A percentile compares a stretch with the other conserved stretches of the same genome.
These are phyloP conservation scores for Allantophomopsis cytisporea DNA, from an alignment of 2,329 filamentous ascomycete species.

Conservation along the genomic window DNA sequence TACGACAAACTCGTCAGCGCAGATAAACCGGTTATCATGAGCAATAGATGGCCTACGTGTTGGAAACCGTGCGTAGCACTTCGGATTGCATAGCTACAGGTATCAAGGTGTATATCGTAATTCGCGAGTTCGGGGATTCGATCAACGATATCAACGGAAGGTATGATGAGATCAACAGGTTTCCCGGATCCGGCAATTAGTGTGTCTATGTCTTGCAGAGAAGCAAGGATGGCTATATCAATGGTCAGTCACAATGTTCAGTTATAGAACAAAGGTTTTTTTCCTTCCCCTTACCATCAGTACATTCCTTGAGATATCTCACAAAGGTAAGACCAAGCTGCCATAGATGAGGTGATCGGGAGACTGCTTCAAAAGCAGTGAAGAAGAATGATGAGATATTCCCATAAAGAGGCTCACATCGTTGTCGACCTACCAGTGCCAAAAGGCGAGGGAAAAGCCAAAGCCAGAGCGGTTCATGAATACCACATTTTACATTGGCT, in stretches of 20 bases:
- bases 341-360: constrained; percentile 33
- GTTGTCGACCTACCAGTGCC: constrained; percentile 37
- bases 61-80: constrained; percentile 9
- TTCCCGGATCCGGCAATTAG: constrained; percentile 3
- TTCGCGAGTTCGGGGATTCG: constrained; percentile 1
- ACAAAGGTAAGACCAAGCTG: constrained; percentile 27
- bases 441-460: constrained; percentile 49
- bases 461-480: constrained; percentile 48
- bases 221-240: constrained; percentile 11
- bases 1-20: constrained; percentile 9
- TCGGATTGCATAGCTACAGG: constrained; percentile 13
- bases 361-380: constrained; percentile 30
- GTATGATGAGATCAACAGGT: constrained; percentile 8
- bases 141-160: constrained; percentile 7
- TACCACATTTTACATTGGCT: constrained; percentile 31
- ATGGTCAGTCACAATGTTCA: not conserved
- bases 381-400: constrained; percentile 39
- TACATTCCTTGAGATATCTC: constrained; percentile 31
- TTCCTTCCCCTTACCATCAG: constrained; percentile 10
- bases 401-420: constrained; percentile 30
- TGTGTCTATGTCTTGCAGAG: constrained; percentile 9
- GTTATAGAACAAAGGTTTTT: constrained; percentile 2
- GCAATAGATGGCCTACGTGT: constrained; percentile 13
- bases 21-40: constrained; percentile 15
- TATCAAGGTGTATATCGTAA: not conserved